A percentile compares a stretch with the other conserved stretches of the same genome.
These are phyloP conservation scores for Termitomyces bulborhizus DNA, from an alignment of 768 basidiomycete species.

Conservation along the genomic window DNA sequence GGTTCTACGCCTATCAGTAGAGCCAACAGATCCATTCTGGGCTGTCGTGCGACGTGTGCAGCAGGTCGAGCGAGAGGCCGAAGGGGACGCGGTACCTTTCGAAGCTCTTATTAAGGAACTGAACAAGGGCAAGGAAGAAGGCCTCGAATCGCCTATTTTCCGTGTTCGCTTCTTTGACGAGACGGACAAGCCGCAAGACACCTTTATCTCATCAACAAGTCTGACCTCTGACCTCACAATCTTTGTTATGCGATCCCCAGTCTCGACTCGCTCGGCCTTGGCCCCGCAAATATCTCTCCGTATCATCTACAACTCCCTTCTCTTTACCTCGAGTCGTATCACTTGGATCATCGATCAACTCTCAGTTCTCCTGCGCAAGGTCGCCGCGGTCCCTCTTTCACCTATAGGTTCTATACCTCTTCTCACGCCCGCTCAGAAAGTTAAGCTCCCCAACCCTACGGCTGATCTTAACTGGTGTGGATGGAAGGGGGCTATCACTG, in stretches of 20 bases:
- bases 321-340: constrained; percentile 80
- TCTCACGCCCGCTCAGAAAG: constrained; percentile 64
- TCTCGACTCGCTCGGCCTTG: constrained; percentile 62
- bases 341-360: constrained; percentile 81
- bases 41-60: constrained; percentile 82
- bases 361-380: constrained; percentile 66
- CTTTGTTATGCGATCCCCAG: constrained; percentile 71
- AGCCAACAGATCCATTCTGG: constrained; percentile 86
- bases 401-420: constrained; percentile 78
- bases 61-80: constrained; percentile 77
- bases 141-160: constrained; percentile 66
- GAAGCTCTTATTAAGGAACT: constrained; percentile 68
- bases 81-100: constrained; percentile 76
- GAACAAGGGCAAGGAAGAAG: constrained; percentile 57
- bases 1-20: constrained; percentile 75
- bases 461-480: constrained; percentile 95
- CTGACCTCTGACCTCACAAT: constrained; percentile 90
- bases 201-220: constrained; percentile 74
- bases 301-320: constrained; percentile 89
- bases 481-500: constrained; percentile 95
- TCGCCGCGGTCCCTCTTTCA: constrained; percentile 58
- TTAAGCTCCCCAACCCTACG: constrained; percentile 73
- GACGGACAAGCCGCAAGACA: constrained; percentile 66
- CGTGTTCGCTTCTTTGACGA: constrained; percentile 97
- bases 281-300: constrained; percentile 74